Percentiles rank a stretch among this genome's conserved stretches.
phyloP scores from a whole-genome alignment of 202 grass and related monocot genomes.

The Carex arenaria region DNA sequence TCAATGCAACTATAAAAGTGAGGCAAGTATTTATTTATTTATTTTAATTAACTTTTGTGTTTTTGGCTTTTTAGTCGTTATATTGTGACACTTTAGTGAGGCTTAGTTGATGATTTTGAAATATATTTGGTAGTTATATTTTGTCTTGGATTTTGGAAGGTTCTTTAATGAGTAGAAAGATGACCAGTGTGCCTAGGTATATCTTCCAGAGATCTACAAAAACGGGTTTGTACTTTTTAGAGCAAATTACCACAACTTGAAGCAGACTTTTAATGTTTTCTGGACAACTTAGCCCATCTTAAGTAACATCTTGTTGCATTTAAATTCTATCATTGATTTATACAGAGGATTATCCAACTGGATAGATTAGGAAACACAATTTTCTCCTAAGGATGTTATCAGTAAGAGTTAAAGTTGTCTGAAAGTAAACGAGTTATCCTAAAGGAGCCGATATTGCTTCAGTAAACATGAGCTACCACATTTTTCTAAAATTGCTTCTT shows the following conservation, averaged over 20 bases:
- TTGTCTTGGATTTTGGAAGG: not conserved
- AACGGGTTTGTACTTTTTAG: not conserved
- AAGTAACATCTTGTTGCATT: not conserved
- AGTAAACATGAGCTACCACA: not conserved
- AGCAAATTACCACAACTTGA: not conserved
- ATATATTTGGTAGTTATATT: not conserved
- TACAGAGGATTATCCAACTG: not conserved
- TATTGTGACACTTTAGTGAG: not conserved
- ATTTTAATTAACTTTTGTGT: not conserved
- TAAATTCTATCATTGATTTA: not conserved
- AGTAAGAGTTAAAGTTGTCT: not conserved
- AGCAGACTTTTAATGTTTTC: not conserved
- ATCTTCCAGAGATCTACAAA: not conserved
- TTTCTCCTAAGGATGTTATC: not conserved
- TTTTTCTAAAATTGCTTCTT: not conserved
- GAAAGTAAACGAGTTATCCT: not conserved
- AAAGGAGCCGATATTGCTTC: not conserved
- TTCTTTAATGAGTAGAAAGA: not conserved
- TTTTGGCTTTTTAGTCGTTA: not conserved
- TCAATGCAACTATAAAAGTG: slow-evolving; percentile 33
- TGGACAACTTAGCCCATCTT: not conserved
- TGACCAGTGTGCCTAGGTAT: not conserved
- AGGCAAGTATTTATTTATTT: slow-evolving; percentile 14
- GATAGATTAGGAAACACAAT: not conserved
- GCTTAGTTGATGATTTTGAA: not conserved